phyloP scores from a whole-genome alignment of 129 eudicot genomes.

The Pittosporum tobira region DNA sequence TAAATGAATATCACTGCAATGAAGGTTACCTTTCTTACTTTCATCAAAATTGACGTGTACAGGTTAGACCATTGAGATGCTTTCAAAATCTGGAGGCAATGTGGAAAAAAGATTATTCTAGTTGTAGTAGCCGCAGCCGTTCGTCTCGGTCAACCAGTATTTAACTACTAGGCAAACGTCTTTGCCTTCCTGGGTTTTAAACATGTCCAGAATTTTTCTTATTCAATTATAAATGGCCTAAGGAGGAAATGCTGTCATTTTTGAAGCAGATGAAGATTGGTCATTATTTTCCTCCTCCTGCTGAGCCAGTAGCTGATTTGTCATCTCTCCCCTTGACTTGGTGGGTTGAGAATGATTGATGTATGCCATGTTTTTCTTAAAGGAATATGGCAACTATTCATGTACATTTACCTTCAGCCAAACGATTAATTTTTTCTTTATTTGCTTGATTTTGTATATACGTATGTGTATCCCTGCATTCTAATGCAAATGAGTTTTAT shows the following conservation, averaged over 20 bases:
- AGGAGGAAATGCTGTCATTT: no score
- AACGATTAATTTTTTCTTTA: no score
- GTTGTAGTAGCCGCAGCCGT: conserved; percentile 34
- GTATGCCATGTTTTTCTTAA: not conserved
- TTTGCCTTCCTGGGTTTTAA: not conserved
- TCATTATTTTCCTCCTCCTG: no score
- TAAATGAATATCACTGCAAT: not conserved
- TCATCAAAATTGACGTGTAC: not conserved
- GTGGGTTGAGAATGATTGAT: not conserved
- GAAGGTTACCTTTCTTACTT: not conserved
- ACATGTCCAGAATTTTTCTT: no score
- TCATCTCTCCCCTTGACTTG: not conserved
- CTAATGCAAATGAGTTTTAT: no score
- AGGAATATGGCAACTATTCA: not conserved
- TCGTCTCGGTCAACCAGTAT: conserved; percentile 24
- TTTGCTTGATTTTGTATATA: no score
- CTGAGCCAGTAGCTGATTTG: no score
- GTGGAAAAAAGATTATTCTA: conserved; percentile 42
- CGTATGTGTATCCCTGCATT: no score
- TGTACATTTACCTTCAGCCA: not conserved
- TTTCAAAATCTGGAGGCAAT: conserved; percentile 37
- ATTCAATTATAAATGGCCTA: no score
- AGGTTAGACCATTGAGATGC: conserved; percentile 58
- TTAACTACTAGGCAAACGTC: not conserved
- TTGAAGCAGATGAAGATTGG: not conserved